Base-by-base conservation (phyloP, 257 asterid species). In the Cinchona pubescens region DNA sequence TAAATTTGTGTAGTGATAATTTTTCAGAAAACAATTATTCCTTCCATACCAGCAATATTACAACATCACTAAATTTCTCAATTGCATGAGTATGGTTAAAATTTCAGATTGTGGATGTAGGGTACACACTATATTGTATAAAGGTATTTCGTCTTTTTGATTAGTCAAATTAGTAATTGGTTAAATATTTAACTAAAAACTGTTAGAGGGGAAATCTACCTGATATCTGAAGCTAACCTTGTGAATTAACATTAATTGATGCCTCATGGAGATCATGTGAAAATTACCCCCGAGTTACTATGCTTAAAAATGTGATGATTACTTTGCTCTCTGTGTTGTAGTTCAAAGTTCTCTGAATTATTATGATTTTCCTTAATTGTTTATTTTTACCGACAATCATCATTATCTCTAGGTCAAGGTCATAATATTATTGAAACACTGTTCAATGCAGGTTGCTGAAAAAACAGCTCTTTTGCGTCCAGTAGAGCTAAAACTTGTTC, bases 381-480 rank as follows among this genome's bases (percentile, higher is more conserved):
- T 34, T 69, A n/a, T n/a, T n/a, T n/a, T n/a, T n/a, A n/a, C n/a
- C n/a, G n/a, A n/a, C n/a, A n/a, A n/a, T n/a, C n/a, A 69, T 48
- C 16, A 18, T 69, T 32, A 16, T 56, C 27, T 63, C 46, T 32
- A 49, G 32, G 19, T 14, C 48, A 49, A 30, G 46, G 11, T 70
- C 1, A 70, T 3, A 49, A 5, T 2, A 7, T 69, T 30, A 16
- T 55, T 16, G 15, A 23, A 8, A n/a, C 62, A 30, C n/a, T n/a
- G n/a, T 27, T 60, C 23, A 67, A 58, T 80, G 82, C 87, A 94
- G 99, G 99, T 94, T 79, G 97, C 99, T 82, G 98, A 89, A 79
- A 95, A 95, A 84, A 95, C 98, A 27, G 87, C 96, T 79, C 96
- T 91, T 88, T 90, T 95, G 83, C 97, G 97, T 78, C 97, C 97